Base-by-base conservation (phyloP, 805 yeast genomes). In the Kurtzmaniella cleridarum region DNA sequence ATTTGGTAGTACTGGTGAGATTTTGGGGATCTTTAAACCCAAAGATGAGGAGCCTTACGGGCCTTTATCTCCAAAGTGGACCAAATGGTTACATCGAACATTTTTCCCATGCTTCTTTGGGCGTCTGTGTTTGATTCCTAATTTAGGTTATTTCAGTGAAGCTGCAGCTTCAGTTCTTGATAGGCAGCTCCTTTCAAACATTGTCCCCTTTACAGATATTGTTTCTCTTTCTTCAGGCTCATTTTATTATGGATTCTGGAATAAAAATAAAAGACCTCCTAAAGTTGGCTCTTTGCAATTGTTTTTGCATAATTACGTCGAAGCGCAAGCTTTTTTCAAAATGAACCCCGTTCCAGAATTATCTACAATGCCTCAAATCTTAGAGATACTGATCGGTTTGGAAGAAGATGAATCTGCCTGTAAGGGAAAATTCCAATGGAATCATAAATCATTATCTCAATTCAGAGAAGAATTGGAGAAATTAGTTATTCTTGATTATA, bases 31-130 rank as follows among this genome's bases (percentile, higher is more conserved):
- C 2, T 83, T 83, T 64, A 83, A 83, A 53, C 90, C 90, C 3
- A 81, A 81, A 51, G 88, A 82, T 55, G 90, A 83, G 55, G 89
- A 83, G 48, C 90, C 89, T 0, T 83, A 83, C 51, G 90, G 89
- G 0, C 86, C 88, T 1, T 51, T 83, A 38, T 77, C 84, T 3
- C 89, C 90, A 1, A 83, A 83, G 53, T 80, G 89, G 88, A 75
- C 84, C 1, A 83, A 83, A 57, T 83, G 90, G 89, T 54, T 81
- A 3, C 89, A 83, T 52, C 56, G 89, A 47, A 83, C 81, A 20
- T 69, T 83, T 44, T 83, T 83, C 41, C 90, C 90, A 2, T 83
- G 88, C 48, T 82, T 81, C 53, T 83, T 83, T 59, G 89, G 90
- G 3, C 56, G 90, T 38, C 73, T 82, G 26, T 82, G 89, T 53